A percentile compares a stretch with the other conserved stretches of the same genome.
Conservation (phyloP, 768 basidiomycete species). For the Hypsizygus marmoreus region DNA sequence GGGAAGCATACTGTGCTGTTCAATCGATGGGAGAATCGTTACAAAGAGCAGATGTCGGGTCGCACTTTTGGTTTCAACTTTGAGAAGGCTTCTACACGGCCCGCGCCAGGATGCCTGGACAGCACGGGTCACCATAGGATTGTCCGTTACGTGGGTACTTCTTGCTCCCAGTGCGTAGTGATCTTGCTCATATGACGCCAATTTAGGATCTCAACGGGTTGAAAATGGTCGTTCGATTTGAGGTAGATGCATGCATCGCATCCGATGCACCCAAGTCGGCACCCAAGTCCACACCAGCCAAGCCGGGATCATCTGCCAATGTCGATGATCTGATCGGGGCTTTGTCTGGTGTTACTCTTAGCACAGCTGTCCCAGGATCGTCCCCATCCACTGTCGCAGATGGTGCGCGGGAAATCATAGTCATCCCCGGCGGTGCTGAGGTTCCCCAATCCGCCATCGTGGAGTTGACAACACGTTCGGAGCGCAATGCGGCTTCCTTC, state of each 20-base stretch:
- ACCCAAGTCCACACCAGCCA: slow-evolving; percentile 10
- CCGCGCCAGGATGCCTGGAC: slow-evolving; percentile 48
- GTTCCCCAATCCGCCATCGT: slow-evolving; percentile 46
- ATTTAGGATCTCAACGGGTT: slow-evolving; percentile 57
- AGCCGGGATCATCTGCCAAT: slow-evolving; percentile 9
- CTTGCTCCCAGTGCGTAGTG: too few relatives aligned
- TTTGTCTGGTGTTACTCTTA: slow-evolving; percentile 33
- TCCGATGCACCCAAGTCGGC: slow-evolving; percentile 18
- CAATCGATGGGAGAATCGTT: slow-evolving; percentile 54
- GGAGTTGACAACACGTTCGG: slow-evolving; percentile 48
- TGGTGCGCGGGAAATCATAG: slow-evolving; percentile 17
- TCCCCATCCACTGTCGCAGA: slow-evolving; percentile 16
- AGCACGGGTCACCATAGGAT: slow-evolving; percentile 64
- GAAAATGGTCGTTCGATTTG: slow-evolving; percentile 59
- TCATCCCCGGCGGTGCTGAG: slow-evolving; percentile 25
- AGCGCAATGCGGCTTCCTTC: slow-evolving; percentile 27
- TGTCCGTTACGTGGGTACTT: slow-evolving; percentile 56
- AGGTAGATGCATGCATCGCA: slow-evolving; percentile 51
- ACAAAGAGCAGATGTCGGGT: slow-evolving; percentile 36
- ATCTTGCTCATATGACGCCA: not conserved
- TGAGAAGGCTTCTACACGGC: slow-evolving; percentile 54
- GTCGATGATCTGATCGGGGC: slow-evolving; percentile 39
- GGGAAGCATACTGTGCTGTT: slow-evolving; percentile 62
- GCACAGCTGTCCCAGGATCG: slow-evolving; percentile 18
- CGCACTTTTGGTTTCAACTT: slow-evolving; percentile 62